Evolutionary conservation across 495 filamentous ascomycete genomes (phyloP), one percentile per base, ranked within the genome.

Genomic region (Hyaloscypha finlandica): DNA sequence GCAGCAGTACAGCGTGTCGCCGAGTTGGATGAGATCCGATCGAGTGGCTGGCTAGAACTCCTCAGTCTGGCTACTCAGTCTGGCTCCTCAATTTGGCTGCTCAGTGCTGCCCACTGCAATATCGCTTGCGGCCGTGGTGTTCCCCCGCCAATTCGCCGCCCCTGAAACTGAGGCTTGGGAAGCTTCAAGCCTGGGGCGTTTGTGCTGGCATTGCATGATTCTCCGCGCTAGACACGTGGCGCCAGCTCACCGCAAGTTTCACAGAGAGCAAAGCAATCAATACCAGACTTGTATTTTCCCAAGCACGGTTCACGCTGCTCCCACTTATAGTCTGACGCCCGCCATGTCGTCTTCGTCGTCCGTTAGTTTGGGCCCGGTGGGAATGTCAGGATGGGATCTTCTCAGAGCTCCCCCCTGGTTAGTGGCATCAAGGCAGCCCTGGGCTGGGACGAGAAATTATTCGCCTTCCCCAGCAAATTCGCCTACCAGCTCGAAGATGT

Each of bases 401-500:
- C 42, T 4, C 42, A 48, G 16, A 48, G 42, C 42, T 16, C 42
- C 11, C 42, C 42, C 42, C 42, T 48, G 16, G 16, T 48, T 4
- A 19, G 14, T 6, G 42, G 42, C 8, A 59, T 65, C 35, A 65
- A 59, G 54, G 25, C 54, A 2, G 63, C 54, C 11, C 52, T 65
- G 12, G 63, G 37, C 12, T 29, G 39, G 16, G 63, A 65, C 16
- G 33, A 30, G 6, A 32, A 42, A 19, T n/a, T 65, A 4, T 65
- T 37, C 45, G 64, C 64, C 4, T 67, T 60, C n/a, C 64, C 64
- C 14, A 35, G 57, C 32, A 58, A 67, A 31, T 8, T 45, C 16
- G 45, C 54, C 3, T 67, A 61, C 57, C 51, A 42, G 45, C 9
- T 48, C 42, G 42, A 48, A 19, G 62, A 69, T 62, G 67, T 77